Percentiles rank a stretch among this genome's conserved stretches.
Evolutionary conservation across 2,329 filamentous ascomycete species (phyloP).

Genomic region (Fusarium tanahbumbuense): DNA sequence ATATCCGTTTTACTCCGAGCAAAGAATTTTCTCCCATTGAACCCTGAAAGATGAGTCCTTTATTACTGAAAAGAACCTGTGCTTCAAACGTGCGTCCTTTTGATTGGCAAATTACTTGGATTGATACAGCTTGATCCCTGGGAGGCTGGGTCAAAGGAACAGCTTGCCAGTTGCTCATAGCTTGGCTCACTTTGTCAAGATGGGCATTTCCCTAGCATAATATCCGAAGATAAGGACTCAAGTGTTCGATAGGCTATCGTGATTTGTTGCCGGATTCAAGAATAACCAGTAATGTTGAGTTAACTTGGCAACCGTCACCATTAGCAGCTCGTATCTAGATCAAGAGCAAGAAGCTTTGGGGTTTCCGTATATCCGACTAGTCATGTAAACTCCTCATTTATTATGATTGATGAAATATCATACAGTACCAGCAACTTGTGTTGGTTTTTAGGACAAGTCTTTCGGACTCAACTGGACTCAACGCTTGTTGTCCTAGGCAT

Average conservation of each 20-base stretch:
- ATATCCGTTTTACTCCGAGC: conserved; percentile 31
- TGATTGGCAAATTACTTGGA: conserved; percentile 24
- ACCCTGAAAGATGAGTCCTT: conserved; percentile 13
- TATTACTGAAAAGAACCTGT: conserved; percentile 2
- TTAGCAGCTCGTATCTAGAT: neutral
- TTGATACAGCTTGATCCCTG: conserved; percentile 16
- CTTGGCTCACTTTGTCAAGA: neutral
- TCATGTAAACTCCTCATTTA: neutral
- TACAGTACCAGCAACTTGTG: neutral
- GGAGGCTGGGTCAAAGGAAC: neutral
- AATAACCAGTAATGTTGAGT: neutral
- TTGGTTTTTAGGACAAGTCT: conserved; percentile 28
- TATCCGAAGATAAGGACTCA: neutral
- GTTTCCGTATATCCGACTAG: conserved; percentile 10
- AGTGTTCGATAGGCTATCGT: neutral
- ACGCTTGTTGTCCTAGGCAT: conserved; percentile 1
- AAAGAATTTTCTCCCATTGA: neutral
- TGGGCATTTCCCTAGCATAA: neutral
- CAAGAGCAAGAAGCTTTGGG: neutral
- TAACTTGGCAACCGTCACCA: neutral
- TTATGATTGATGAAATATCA: conserved; percentile 8
- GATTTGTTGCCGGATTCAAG: neutral
- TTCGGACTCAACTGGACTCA: conserved; percentile 9
- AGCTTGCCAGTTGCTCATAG: neutral
- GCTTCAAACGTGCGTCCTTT: conserved; percentile 28